phyloP scores from a whole-genome alignment of 1,284 basidiomycete species.

The Hemileia vastatrix region DNA sequence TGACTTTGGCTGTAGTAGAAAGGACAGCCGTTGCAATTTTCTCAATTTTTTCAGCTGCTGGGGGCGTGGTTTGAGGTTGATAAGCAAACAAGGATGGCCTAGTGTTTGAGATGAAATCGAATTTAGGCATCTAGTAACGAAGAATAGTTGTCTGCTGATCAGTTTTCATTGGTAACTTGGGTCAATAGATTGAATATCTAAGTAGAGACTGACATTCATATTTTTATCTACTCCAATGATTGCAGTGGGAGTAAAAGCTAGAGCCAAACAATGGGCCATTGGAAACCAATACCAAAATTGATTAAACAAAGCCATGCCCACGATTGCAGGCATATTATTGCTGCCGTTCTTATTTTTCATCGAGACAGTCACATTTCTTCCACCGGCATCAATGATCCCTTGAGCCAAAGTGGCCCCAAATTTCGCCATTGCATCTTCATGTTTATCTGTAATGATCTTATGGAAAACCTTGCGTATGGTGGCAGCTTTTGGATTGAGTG shows the following conservation, averaged over 20 bases:
- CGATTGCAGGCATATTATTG: slow-evolving; percentile 78
- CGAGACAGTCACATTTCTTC: slow-evolving; percentile 85
- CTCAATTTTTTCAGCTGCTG: slow-evolving; percentile 76
- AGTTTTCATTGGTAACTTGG: slow-evolving; percentile 5
- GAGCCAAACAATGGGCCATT: slow-evolving; percentile 78
- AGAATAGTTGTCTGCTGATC: not conserved
- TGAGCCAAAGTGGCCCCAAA: slow-evolving; percentile 90
- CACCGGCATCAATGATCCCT: slow-evolving; percentile 91
- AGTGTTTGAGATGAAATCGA: slow-evolving; percentile 79
- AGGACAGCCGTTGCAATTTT: slow-evolving; percentile 86
- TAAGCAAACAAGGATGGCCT: slow-evolving; percentile 63
- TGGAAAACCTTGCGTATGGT: slow-evolving; percentile 69
- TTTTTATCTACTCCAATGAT: slow-evolving; percentile 79
- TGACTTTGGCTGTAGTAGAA: slow-evolving; percentile 86
- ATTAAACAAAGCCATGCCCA: slow-evolving; percentile 89
- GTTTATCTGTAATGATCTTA: slow-evolving; percentile 85
- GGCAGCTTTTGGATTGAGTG: slow-evolving; percentile 67
- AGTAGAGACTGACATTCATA: slow-evolving; percentile 55
- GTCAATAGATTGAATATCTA: not conserved
- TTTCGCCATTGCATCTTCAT: slow-evolving; percentile 93
- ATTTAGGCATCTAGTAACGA: slow-evolving; percentile 62
- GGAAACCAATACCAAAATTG: slow-evolving; percentile 99
- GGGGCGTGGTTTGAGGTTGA: slow-evolving; percentile 68
- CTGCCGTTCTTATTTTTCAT: slow-evolving; percentile 83
- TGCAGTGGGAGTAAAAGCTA: slow-evolving; percentile 86